phyloP scores from a whole-genome alignment of 2,329 filamentous ascomycete genomes.

The Didymella sp. region DNA sequence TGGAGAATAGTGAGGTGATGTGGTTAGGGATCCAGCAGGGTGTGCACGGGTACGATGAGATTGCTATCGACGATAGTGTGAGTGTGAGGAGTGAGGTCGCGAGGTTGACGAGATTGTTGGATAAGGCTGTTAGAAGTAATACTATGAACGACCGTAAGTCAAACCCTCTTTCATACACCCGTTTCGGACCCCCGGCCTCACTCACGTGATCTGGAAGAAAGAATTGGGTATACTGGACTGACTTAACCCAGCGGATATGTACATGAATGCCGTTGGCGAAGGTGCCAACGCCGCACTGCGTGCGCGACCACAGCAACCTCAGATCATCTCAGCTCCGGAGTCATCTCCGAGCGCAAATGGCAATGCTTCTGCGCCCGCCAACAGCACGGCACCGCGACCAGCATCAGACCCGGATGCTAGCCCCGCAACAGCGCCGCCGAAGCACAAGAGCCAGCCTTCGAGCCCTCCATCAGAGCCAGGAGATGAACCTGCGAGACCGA shows the following conservation, averaged over 20 bases:
- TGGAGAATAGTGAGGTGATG: conserved; percentile 52
- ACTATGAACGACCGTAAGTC: conserved; percentile 33
- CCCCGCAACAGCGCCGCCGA: conserved; percentile 28
- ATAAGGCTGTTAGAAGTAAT: conserved; percentile 30
- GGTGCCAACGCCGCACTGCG: conserved; percentile 20
- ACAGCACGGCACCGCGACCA: conserved; percentile 16
- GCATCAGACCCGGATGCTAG: conserved; percentile 26
- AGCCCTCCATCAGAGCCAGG: conserved; percentile 3
- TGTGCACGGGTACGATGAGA: conserved; percentile 55
- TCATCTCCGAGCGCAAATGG: conserved; percentile 3
- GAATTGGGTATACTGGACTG: too few relatives aligned
- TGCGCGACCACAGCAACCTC: conserved; percentile 11
- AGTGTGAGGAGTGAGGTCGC: conserved; percentile 40
- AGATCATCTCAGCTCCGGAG: conserved; percentile 7
- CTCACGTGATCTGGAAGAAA: too few relatives aligned
- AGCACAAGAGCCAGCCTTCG: conserved; percentile 15
- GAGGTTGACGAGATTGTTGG: conserved; percentile 27
- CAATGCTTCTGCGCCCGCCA: conserved; percentile 21
- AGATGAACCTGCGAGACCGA: conserved; percentile 3
- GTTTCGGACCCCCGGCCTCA: background rate
- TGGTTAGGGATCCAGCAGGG: conserved; percentile 54
- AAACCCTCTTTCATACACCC: too few relatives aligned
- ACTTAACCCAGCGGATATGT: conserved; percentile 17
- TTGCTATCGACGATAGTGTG: conserved; percentile 53
- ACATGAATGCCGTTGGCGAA: conserved; percentile 21